These are phyloP conservation scores for Xylariaceae sp. DNA, from an alignment of 2,329 filamentous ascomycete species.

Conservation along the genomic window DNA sequence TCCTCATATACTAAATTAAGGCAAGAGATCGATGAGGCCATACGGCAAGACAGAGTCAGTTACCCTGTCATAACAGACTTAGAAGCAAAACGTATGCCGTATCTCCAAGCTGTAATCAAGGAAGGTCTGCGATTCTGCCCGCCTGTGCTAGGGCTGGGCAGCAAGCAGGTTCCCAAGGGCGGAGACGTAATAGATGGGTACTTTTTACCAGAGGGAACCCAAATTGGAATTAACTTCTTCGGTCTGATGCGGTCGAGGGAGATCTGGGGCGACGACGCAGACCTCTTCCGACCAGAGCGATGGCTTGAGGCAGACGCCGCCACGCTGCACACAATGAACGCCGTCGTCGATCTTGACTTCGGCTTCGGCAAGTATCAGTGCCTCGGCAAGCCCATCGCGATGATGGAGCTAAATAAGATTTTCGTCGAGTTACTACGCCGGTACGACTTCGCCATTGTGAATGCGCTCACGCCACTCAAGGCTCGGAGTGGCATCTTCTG, in stretches of 20 bases:
- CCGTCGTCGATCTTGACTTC: slow-evolving; percentile 37
- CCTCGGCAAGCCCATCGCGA: slow-evolving; percentile 40
- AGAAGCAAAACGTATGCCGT: slow-evolving; percentile 31
- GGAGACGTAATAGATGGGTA: slow-evolving; percentile 27
- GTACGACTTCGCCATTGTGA: slow-evolving; percentile 23
- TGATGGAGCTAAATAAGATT: slow-evolving; percentile 42
- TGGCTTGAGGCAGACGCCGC: slow-evolving; percentile 37
- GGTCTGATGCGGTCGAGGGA: slow-evolving; percentile 36
- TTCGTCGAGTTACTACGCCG: slow-evolving; percentile 33
- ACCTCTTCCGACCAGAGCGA: slow-evolving; percentile 40
- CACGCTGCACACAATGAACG: slow-evolving; percentile 29
- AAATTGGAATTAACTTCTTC: slow-evolving; percentile 37
- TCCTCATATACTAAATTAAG: slow-evolving; percentile 17
- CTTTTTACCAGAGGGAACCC: slow-evolving; percentile 37
- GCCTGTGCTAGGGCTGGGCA: slow-evolving; percentile 30
- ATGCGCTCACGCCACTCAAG: slow-evolving; percentile 19
- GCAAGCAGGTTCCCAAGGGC: slow-evolving; percentile 28
- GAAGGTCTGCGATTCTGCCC: slow-evolving; percentile 38
- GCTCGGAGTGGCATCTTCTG: slow-evolving; percentile 23
- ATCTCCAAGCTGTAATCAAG: slow-evolving; percentile 37
- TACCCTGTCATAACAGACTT: slow-evolving; percentile 29
- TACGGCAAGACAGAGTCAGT: slow-evolving; percentile 15
- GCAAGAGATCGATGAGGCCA: slow-evolving; percentile 18
- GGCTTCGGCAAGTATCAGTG: slow-evolving; percentile 38
- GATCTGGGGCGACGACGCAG: slow-evolving; percentile 30